These are phyloP conservation scores for Aureobasidium subglaciale DNA, from an alignment of 2,329 filamentous ascomycete genomes.

Conservation along the genomic window DNA sequence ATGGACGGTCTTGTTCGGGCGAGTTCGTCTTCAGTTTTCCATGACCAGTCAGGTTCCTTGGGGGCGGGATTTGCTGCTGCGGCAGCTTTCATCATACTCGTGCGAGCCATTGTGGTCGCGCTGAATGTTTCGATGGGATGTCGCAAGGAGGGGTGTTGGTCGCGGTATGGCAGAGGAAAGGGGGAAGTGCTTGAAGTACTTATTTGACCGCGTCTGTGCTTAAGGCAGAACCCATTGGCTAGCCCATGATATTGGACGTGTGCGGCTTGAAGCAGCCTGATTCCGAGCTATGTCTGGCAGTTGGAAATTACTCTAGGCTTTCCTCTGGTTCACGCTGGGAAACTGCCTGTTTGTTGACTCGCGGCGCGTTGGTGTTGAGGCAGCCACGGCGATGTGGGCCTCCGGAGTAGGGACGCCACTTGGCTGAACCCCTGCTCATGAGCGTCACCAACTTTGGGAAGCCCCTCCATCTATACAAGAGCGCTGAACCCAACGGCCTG, in stretches of 20 bases:
- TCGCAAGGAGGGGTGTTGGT: too few species aligned
- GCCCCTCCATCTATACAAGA: too few species aligned
- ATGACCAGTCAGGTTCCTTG: not conserved
- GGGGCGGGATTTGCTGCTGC: not conserved
- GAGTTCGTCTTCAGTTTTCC: not conserved
- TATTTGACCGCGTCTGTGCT: slow-evolving; percentile 1
- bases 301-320: not conserved
- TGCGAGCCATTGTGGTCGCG: not conserved
- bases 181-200: not conserved
- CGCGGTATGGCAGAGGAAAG: not conserved
- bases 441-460: too few species aligned
- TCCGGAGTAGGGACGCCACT: not conserved
- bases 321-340: too few species aligned
- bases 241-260: not conserved
- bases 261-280: too few species aligned
- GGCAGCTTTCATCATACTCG: not conserved
- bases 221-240: not conserved
- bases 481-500: too few species aligned
- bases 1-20: not conserved
- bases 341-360: not conserved
- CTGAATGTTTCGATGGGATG: not conserved
- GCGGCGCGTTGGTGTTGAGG: not conserved
- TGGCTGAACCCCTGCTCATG: too few species aligned
- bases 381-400: not conserved
- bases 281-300: not conserved